Base-by-base conservation (phyloP, 306 rosid genomes). In the Gastrolobium villosum region DNA sequence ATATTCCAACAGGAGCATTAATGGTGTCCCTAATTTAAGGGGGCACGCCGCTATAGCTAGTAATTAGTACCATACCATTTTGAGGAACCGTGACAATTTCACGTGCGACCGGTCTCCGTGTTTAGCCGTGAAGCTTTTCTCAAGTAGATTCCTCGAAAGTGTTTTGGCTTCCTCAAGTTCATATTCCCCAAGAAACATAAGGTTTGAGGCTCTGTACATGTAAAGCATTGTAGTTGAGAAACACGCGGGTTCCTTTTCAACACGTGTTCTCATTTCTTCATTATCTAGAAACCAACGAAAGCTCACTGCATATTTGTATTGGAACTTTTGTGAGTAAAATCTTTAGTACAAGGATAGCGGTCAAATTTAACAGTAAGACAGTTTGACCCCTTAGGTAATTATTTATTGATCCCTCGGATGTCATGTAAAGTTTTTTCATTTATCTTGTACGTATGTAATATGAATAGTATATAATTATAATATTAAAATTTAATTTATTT, bases 151-250 rank as follows among this genome's bases (percentile, higher is more conserved):
- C 54, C 54, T 78, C 9, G 86, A 39, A 72, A 81, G 78, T 2
- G 54, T 55, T 62, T 56, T 82, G 1, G 76, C 79, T 11, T 85
- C 77, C 28, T 81, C 69, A 39, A 79, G 57, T 37, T 78, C 79
- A 74, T 62, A 4, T 64, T 82, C 88, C 43, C 63, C 78, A 0
- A 48, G 46, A 15, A 82, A 78, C 35, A 69, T 74, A 5, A 77
- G 14, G 39, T 61, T 63, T 1, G 85, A 65, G 26, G 88, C 88
- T 73, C 80, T 77, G 50, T 77, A 53, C 35, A 81, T 53, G 11
- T 31, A 60, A 30, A 85, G 55, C 55, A 85, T 39, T 2, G 57
- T 60, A 10, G 35, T 57, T 15, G 70, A 13, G 30, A 72, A 81
- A 45, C 3, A 26, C n/a, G 77, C 83, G 2, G 6, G 28, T 39